A percentile compares a stretch with the other conserved stretches of the same genome.
phyloP scores from a whole-genome alignment of 192 early-diverging fungal species.

The Chytriomyces sp. region DNA sequence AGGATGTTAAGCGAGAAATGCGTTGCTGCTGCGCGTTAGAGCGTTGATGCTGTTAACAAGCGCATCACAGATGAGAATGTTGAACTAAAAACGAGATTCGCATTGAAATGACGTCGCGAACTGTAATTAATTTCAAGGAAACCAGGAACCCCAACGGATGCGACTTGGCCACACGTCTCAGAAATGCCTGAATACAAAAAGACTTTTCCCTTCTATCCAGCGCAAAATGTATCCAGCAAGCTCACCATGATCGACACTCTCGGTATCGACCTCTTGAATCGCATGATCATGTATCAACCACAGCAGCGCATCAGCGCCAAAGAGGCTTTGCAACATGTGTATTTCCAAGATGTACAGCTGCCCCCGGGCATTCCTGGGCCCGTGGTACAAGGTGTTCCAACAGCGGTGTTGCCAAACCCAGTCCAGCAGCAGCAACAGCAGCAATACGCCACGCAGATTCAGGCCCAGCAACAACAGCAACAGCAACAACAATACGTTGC shows the following conservation, averaged over 20 bases:
- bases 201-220: constrained; percentile 73
- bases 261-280: constrained; percentile 73
- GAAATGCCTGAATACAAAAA: constrained; percentile 87
- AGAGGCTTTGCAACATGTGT: constrained; percentile 66
- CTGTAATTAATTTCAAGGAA: constrained; percentile 67
- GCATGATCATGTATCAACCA: constrained; percentile 78
- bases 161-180: constrained; percentile 81
- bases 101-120: too few relatives aligned
- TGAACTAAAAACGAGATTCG: too few relatives aligned
- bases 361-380: not conserved
- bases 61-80: too few relatives aligned
- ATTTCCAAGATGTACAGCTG: constrained; percentile 62
- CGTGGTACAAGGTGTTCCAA: not conserved
- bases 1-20: too few relatives aligned
- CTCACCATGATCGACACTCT: constrained; percentile 79
- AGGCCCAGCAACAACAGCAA: constrained; percentile 17
- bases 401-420: not conserved
- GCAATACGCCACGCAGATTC: constrained; percentile 62
- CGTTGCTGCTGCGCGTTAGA: too few relatives aligned
- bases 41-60: too few relatives aligned
- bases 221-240: constrained; percentile 67
- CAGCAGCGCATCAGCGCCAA: constrained; percentile 77
- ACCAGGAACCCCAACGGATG: constrained; percentile 59
- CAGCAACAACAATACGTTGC: constrained; percentile 2
- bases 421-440: constrained; percentile 63